phyloP scores from a whole-genome alignment of 345 rosid genomes.

The Brassica juncea region DNA sequence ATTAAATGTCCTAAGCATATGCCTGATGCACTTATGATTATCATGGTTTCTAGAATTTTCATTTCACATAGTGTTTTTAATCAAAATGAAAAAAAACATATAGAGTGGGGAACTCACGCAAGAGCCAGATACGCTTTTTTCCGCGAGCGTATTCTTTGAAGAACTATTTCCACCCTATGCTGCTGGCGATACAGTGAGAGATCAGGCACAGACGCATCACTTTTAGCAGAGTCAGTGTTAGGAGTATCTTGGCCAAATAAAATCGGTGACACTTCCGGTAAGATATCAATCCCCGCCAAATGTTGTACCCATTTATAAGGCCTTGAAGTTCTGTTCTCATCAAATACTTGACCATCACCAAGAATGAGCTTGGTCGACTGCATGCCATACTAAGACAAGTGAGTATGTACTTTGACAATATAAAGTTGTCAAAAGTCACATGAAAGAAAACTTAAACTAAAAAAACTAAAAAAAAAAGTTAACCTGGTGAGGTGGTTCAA shows the following conservation, averaged over 20 bases:
- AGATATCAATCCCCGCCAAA: constrained; percentile 92
- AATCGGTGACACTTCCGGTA: constrained; percentile 81
- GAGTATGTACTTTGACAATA: constrained; percentile 4
- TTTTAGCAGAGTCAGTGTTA: constrained; percentile 51
- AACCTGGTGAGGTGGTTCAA: constrained; percentile 93
- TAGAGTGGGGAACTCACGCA: constrained; percentile 63
- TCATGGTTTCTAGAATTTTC: not conserved
- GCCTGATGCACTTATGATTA: not conserved
- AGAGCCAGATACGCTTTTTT: constrained; percentile 86
- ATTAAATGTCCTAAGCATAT: not conserved
- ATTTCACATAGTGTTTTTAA: not conserved
- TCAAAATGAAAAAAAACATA: constrained; percentile 36
- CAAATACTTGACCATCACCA: constrained; percentile 59
- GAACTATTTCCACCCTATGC: constrained; percentile 72
- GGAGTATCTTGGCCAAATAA: constrained; percentile 52
- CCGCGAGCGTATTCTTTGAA: constrained; percentile 77
- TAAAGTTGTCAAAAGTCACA: not conserved
- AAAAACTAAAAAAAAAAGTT: not conserved
- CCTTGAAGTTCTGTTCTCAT: constrained; percentile 71
- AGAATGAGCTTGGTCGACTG: constrained; percentile 82
- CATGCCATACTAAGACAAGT: constrained; percentile 34
- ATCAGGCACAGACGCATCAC: constrained; percentile 53
- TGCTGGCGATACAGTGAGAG: constrained; percentile 49
- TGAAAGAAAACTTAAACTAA: constrained; percentile 12
- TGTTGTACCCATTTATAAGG: constrained; percentile 96